Evolutionary conservation across 2,329 filamentous ascomycete genomes (phyloP), one percentile per base, ranked within the genome.

Genomic region (Zalaria sp.): DNA sequence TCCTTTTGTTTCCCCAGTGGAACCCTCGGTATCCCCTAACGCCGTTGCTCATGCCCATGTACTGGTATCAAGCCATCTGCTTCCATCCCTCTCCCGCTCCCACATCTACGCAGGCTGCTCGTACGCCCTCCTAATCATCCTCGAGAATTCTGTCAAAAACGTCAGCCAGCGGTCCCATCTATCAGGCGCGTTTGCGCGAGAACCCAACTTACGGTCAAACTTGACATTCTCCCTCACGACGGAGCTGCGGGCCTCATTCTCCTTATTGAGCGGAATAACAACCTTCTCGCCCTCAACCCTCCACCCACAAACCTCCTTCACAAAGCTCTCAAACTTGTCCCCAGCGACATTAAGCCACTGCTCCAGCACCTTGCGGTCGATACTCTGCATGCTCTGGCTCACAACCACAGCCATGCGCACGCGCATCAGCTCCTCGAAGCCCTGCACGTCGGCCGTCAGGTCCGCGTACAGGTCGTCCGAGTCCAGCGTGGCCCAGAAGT

Each of bases 181-280:
- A n/a, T n/a, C n/a, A n/a, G n/a, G n/a, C n/a, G n/a, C n/a, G n/a
- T n/a, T n/a, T n/a, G n/a, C n/a, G n/a, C n/a, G n/a, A n/a, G 25
- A 7, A 34, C 26, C 27, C 34, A 42, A 62, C 66, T 62, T 59
- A 70, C 66, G 86, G 52, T 91, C 84, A 46, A 93, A 81, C 64
- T 83, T 86, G 57, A 98, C 91, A 51, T 91, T 88, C 72, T 98
- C 91, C 55, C 88, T 77, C 57, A 95, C 93, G 62, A 95, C 83
- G 34, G 87, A 82, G 64, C 91, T 91, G 72, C 93, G 86, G 36
- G 87, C 91, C 75, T 96, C 89, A 62, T 95, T 95, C 67, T 98
- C 91, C 58, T 91, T 84, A 69, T 98, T 98, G 57, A 81, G 71
- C 43, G 91, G 91, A 43, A 98, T 76, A 61, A 77, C 76, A 48